Evolutionary conservation across 108 stramenopile species (phyloP).

Genomic region (Fragilaria crotonensis): DNA sequence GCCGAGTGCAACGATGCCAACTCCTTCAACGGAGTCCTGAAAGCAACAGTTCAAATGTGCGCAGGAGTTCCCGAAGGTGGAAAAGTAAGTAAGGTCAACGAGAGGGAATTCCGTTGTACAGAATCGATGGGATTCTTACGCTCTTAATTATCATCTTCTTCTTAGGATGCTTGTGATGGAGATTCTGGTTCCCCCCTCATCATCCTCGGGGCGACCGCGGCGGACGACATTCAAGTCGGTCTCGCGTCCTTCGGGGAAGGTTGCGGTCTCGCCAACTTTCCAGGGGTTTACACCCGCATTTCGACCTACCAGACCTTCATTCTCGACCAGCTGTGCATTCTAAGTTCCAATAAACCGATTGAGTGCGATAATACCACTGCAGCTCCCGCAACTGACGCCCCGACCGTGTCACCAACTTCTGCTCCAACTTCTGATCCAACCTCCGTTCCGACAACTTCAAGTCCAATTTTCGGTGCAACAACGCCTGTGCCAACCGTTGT

Average conservation of each 20-base stretch:
- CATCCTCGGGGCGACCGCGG: conserved; percentile 10
- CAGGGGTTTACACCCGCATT: conserved; percentile 7
- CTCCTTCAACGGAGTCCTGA: background rate
- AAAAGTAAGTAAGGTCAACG: too few relatives aligned
- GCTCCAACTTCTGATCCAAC: background rate
- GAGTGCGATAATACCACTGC: background rate
- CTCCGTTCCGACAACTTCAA: background rate
- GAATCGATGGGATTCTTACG: too few relatives aligned
- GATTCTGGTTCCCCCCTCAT: conserved; percentile 40
- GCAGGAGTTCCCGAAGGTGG: background rate
- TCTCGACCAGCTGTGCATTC: background rate
- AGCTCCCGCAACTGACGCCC: background rate
- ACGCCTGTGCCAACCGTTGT: too few relatives aligned
- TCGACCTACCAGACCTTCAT: background rate
- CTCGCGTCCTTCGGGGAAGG: conserved; percentile 7
- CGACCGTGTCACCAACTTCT: background rate
- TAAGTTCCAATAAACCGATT: background rate
- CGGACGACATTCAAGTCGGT: conserved; percentile 27
- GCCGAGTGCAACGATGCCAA: background rate
- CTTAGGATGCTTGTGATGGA: conserved; percentile 36
- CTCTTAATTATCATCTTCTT: too few relatives aligned
- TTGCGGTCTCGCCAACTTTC: conserved; percentile 4
- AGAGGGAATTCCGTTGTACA: too few relatives aligned
- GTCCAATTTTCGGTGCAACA: too few relatives aligned
- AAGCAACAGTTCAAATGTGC: background rate